phyloP scores from a whole-genome alignment of 139 green algal species.

The Picochlorum costavermella region DNA sequence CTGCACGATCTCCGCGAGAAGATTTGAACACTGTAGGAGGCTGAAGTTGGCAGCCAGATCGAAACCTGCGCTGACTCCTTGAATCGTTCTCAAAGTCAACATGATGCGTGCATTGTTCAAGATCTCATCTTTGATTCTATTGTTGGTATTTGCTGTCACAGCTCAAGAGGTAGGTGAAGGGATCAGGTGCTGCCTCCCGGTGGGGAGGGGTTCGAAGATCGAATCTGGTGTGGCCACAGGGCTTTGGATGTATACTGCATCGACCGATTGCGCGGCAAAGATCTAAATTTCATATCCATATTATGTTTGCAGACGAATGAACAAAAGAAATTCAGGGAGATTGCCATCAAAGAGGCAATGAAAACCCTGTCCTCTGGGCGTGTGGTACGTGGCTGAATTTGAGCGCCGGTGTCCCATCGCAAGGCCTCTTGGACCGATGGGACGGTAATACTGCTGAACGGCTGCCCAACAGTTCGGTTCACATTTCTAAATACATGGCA shows the following conservation, averaged over 20 bases:
- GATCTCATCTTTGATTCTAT: background rate
- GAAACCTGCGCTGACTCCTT: no score
- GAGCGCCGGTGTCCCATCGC: background rate
- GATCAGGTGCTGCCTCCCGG: background rate
- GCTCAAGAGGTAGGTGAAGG: slow-evolving; percentile 1
- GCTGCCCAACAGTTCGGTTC: no score
- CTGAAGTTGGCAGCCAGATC: no score
- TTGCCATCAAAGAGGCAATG: background rate
- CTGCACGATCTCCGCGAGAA: no score
- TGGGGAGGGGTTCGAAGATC: no score
- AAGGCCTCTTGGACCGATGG: background rate
- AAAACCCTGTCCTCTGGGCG: background rate
- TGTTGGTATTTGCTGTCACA: background rate
- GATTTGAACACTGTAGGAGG: no score
- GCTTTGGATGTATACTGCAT: no score
- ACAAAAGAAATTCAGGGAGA: slow-evolving; percentile 1
- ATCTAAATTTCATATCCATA: background rate
- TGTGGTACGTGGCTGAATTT: background rate
- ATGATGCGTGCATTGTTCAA: background rate
- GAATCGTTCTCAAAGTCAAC: background rate
- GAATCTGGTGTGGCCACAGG: no score
- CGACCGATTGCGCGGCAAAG: no score
- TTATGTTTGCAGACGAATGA: background rate
- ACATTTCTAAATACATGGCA: no score
- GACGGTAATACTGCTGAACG: no score